Conservation (phyloP, 495 filamentous ascomycete genomes). For the Neurospora sp. region DNA sequence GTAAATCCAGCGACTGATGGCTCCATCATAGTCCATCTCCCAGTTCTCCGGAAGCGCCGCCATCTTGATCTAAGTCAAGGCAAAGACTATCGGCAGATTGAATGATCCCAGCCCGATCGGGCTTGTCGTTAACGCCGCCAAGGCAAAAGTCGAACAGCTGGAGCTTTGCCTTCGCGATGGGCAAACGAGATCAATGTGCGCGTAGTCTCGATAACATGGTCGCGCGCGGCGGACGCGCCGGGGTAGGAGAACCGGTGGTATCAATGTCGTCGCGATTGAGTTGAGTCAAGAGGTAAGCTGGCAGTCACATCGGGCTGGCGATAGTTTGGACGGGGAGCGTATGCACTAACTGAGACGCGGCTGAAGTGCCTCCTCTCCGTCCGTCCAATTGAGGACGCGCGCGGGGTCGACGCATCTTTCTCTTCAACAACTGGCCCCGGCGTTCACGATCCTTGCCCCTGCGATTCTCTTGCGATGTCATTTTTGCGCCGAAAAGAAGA, state of each 20-base stretch:
- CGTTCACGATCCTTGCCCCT: not conserved
- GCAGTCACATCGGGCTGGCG: not conserved
- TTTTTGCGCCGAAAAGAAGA: not conserved
- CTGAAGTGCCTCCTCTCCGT: not conserved
- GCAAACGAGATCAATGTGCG: not conserved
- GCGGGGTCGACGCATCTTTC: not conserved
- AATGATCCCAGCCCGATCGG: not conserved
- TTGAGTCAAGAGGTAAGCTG: not conserved
- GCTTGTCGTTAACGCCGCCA: not conserved
- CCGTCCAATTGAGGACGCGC: not conserved
- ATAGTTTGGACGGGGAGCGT: not conserved
- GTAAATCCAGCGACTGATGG: conserved; percentile 32
- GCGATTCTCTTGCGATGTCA: not conserved
- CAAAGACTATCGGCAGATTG: not conserved
- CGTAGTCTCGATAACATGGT: not conserved
- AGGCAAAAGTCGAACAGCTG: not conserved
- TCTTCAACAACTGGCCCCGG: not conserved
- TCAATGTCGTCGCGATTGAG: not conserved
- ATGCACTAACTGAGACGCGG: not conserved
- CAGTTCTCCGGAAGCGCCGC: conserved; percentile 34
- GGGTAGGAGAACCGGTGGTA: not conserved
- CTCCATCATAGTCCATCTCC: conserved; percentile 40
- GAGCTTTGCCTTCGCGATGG: not conserved
- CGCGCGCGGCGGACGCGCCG: not conserved
- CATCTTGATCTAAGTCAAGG: conserved; percentile 8